phyloP scores from a whole-genome alignment of 202 grass and related monocot genomes.

The Elaeis oleifera region DNA sequence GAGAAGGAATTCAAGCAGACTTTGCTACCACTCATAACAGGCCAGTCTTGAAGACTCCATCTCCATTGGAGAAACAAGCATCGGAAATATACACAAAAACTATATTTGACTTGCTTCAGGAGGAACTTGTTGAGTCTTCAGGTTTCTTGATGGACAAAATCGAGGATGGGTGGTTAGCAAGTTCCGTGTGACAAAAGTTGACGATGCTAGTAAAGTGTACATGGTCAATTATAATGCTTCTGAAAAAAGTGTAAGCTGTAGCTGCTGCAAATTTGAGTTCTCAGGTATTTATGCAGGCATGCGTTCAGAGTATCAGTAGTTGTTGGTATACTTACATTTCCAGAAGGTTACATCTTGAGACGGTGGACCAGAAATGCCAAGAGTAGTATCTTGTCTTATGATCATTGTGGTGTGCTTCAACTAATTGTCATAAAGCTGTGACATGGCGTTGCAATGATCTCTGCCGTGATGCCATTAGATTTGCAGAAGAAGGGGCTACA shows the following conservation, averaged over 20 bases:
- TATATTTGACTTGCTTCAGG: slow-evolving; percentile 43
- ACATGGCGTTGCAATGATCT: slow-evolving; percentile 50
- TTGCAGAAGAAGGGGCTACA: slow-evolving; percentile 51
- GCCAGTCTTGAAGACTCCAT: slow-evolving; percentile 38
- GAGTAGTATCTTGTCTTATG: slow-evolving; percentile 16
- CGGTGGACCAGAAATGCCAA: slow-evolving; percentile 49
- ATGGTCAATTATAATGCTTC: slow-evolving; percentile 32
- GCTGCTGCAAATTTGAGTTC: slow-evolving; percentile 53
- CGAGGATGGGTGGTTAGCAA: slow-evolving; percentile 28
- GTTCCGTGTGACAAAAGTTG: slow-evolving; percentile 30
- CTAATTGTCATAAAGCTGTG: slow-evolving; percentile 20
- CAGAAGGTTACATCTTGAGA: slow-evolving; percentile 42
- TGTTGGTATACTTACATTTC: slow-evolving; percentile 19
- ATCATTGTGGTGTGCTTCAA: slow-evolving; percentile 6
- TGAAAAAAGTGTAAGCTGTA: slow-evolving; percentile 32
- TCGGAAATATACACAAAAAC: slow-evolving; percentile 46
- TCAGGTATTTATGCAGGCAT: slow-evolving; percentile 37
- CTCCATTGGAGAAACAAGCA: slow-evolving; percentile 54
- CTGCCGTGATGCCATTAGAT: slow-evolving; percentile 37
- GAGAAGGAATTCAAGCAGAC: slow-evolving; percentile 50
- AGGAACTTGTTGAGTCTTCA: slow-evolving; percentile 42
- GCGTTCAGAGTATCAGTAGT: slow-evolving; percentile 29
- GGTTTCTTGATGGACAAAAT: slow-evolving; percentile 30
- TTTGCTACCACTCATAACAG: slow-evolving; percentile 24
- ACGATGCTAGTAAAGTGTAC: slow-evolving; percentile 28